Evolutionary conservation across 257 asterid genomes (phyloP).

Genomic region (Solanum lycopersicoides): DNA sequence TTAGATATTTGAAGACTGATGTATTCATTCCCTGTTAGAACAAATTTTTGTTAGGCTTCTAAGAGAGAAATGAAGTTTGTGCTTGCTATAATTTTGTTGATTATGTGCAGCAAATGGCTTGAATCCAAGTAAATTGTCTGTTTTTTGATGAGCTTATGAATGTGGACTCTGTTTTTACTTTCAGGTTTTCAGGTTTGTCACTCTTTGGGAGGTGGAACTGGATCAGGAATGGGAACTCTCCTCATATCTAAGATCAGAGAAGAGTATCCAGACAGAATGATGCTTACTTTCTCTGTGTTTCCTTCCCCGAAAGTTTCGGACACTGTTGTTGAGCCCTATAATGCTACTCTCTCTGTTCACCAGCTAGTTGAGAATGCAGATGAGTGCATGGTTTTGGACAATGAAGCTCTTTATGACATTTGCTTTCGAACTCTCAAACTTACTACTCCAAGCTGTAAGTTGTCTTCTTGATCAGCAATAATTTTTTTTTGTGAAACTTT

Average conservation of each 20-base stretch:
- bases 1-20: background rate
- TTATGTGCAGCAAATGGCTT: background rate
- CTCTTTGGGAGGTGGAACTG: conserved; percentile 85
- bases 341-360: conserved; percentile 72
- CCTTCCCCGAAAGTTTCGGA: conserved; percentile 80
- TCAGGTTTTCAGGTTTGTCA: conserved; percentile 78
- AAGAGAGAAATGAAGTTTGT: background rate
- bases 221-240: conserved; percentile 85
- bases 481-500: background rate
- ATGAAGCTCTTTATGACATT: conserved; percentile 63
- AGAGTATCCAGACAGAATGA: conserved; percentile 77
- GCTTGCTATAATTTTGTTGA: background rate
- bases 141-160: background rate
- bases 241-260: conserved; percentile 70
- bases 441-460: conserved; percentile 73
- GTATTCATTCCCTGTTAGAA: background rate
- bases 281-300: conserved; percentile 80
- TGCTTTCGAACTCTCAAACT: conserved; percentile 69
- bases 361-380: conserved; percentile 82
- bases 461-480: background rate
- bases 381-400: conserved; percentile 75
- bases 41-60: background rate
- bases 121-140: background rate
- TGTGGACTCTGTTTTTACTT: background rate
- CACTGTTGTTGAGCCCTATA: conserved; percentile 75